phyloP scores from a whole-genome alignment of 108 stramenopile species.

The Conticribra guillardii region DNA sequence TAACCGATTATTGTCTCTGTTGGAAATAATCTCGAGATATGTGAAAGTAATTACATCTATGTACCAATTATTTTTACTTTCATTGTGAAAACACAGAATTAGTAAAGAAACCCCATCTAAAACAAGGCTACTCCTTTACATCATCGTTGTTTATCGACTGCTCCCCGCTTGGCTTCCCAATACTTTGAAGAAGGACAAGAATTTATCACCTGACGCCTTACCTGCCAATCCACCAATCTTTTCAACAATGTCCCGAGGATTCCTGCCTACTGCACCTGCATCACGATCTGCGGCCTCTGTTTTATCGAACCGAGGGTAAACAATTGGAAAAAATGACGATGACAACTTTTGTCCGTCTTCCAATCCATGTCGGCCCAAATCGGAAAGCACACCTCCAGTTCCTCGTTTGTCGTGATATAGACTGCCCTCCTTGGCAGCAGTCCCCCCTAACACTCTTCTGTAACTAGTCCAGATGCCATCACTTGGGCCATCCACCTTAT shows the following conservation, averaged over 20 bases:
- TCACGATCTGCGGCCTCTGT: conserved; percentile 70
- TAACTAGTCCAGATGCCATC: conserved; percentile 91
- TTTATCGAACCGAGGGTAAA: conserved; percentile 76
- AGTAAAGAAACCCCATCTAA: no score
- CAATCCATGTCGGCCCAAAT: conserved; percentile 85
- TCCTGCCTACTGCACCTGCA: conserved; percentile 77
- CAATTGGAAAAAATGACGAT: conserved; percentile 84
- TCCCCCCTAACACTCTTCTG: conserved; percentile 89
- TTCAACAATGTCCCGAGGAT: conserved; percentile 73
- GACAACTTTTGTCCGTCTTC: conserved; percentile 68
- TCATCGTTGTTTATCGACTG: neutral
- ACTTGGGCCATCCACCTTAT: conserved; percentile 91
- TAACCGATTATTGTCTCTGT: no score
- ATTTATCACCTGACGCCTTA: conserved; percentile 81
- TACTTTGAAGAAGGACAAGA: conserved; percentile 86
- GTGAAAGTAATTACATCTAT: no score
- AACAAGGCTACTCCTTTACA: no score
- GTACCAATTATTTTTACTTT: no score
- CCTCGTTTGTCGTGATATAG: conserved; percentile 86
- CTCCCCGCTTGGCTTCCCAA: conserved; percentile 66
- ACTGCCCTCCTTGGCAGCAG: conserved; percentile 76
- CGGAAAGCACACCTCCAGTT: conserved; percentile 85
- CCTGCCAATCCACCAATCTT: conserved; percentile 87
- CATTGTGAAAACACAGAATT: no score
- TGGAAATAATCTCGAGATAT: no score